Base-by-base conservation (phyloP, 768 basidiomycete species). In the Phaffia tasmanica region DNA sequence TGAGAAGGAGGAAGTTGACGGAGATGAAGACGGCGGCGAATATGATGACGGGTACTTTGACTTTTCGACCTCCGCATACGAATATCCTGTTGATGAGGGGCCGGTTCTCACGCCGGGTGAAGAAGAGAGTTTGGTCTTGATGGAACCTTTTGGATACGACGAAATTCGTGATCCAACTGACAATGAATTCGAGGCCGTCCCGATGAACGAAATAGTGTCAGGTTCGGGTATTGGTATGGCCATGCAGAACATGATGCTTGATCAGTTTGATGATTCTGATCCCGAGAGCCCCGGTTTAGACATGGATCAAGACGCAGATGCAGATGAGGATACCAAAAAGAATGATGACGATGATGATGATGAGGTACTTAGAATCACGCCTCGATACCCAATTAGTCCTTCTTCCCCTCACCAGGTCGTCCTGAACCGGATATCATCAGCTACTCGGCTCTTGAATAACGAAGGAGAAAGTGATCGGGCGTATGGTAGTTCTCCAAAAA, bases 191-290 rank as follows among this genome's bases (percentile, higher is more conserved):
- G 53, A 54, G 29, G 53, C n/a, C 53, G 53, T 42, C 35, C 35
- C 35, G 11, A 42, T 42, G 35, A 42, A 54, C n/a, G 53, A 29
- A 9, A 29, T 11, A 4, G 11, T 42, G 35, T 5, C 11, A 42
- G 4, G 57, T 23, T 47, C 27, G 1, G 56, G 42, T n/a, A 59
- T 69, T 50, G 67, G 67, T 18, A n/a, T 35, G 27, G 67, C 67
- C 16, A 69, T 69, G 67, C 56, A 60, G 63, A 57, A 35, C 27
- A 19, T 69, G n/a, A 27, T 56, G 49, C 48, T 69, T 29, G 67
- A 63, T 27, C 35, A 42, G 35, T 42, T 11, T 42, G 35, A 42
- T 42, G 35, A 42, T 11, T 42, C 35, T 42, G 35, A 42, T 11
- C 11, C 11, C 35, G 35, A 42, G 35, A 42, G 35, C 11, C 35